Percentiles rank a stretch among this genome's conserved stretches.
Evolutionary conservation across 1,139 yeast genomes (phyloP).

Genomic region (Saccharomycopsis hybrid): DNA sequence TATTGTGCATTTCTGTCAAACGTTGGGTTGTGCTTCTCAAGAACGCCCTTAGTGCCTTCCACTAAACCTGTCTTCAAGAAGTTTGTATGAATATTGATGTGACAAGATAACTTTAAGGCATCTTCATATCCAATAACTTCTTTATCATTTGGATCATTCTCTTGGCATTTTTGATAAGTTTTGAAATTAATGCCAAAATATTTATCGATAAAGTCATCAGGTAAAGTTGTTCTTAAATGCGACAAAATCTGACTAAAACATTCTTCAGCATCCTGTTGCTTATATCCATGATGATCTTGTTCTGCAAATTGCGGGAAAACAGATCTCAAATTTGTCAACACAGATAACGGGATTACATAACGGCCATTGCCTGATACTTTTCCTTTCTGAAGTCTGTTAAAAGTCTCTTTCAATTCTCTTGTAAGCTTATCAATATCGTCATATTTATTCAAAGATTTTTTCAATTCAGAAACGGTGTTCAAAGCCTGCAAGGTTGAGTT

Average conservation of each 20-base stretch:
- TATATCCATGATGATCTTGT: constrained; percentile 56
- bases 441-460: constrained; percentile 27
- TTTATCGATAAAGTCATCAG: constrained; percentile 45
- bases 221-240: constrained; percentile 41
- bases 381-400: constrained; percentile 37
- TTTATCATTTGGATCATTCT: constrained; percentile 49
- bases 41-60: constrained; percentile 65
- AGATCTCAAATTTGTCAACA: constrained; percentile 57
- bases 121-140: constrained; percentile 46
- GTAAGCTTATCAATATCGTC: constrained; percentile 31
- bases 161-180: constrained; percentile 50
- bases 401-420: constrained; percentile 33
- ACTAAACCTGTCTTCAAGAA: constrained; percentile 81
- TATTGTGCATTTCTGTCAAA: constrained; percentile 67
- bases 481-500: constrained; percentile 85
- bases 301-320: constrained; percentile 88
- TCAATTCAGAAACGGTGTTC: constrained; percentile 58
- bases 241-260: constrained; percentile 75
- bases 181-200: constrained; percentile 61
- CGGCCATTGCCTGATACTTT: constrained; percentile 16
- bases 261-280: constrained; percentile 98
- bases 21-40: constrained; percentile 70
- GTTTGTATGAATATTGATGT: constrained; percentile 78
- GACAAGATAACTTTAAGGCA: constrained; percentile 73
- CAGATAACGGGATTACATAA: constrained; percentile 53